A percentile compares a stretch with the other conserved stretches of the same genome.
phyloP scores from a whole-genome alignment of 257 asterid genomes.

The Thymus quinquecostatus region DNA sequence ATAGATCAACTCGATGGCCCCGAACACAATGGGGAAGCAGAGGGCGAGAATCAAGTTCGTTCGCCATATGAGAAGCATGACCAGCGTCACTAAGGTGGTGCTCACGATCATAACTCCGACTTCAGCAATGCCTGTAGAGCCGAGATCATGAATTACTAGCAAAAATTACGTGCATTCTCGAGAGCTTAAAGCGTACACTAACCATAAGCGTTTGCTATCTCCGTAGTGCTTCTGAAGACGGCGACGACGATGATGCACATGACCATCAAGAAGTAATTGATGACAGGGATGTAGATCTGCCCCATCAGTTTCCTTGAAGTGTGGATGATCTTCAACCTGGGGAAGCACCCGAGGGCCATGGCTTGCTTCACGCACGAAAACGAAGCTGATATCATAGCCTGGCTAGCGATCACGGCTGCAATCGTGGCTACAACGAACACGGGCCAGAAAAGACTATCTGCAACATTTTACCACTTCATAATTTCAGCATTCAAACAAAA shows the following conservation, averaged over 20 bases:
- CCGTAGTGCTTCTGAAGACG: slow-evolving; percentile 78
- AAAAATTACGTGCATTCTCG: neutral
- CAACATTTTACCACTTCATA: slow-evolving; percentile 16
- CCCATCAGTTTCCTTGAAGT: slow-evolving; percentile 91
- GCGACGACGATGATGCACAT: slow-evolving; percentile 94
- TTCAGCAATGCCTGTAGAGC: slow-evolving; percentile 80
- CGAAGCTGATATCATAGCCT: slow-evolving; percentile 98
- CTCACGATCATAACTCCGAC: slow-evolving; percentile 97
- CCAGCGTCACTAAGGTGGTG: slow-evolving; percentile 81
- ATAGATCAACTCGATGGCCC: slow-evolving; percentile 75
- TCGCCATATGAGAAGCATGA: slow-evolving; percentile 94
- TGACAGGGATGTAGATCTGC: slow-evolving; percentile 87
- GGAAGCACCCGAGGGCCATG: slow-evolving; percentile 99
- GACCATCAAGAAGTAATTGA: slow-evolving; percentile 91
- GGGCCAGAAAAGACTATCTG: slow-evolving; percentile 92
- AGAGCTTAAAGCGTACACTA: slow-evolving; percentile 18
- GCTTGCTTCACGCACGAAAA: slow-evolving; percentile 95
- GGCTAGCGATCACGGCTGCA: slow-evolving; percentile 96
- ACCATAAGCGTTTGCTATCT: slow-evolving; percentile 95
- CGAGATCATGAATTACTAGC: neutral
- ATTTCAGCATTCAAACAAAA: slow-evolving; percentile 28
- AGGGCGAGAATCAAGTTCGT: slow-evolving; percentile 69
- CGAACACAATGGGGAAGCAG: slow-evolving; percentile 73
- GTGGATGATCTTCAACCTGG: slow-evolving; percentile 87
- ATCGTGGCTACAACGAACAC: slow-evolving; percentile 76